These are phyloP conservation scores for Cynanchum wilfordii DNA, from an alignment of 257 asterid genomes.

Conservation along the genomic window DNA sequence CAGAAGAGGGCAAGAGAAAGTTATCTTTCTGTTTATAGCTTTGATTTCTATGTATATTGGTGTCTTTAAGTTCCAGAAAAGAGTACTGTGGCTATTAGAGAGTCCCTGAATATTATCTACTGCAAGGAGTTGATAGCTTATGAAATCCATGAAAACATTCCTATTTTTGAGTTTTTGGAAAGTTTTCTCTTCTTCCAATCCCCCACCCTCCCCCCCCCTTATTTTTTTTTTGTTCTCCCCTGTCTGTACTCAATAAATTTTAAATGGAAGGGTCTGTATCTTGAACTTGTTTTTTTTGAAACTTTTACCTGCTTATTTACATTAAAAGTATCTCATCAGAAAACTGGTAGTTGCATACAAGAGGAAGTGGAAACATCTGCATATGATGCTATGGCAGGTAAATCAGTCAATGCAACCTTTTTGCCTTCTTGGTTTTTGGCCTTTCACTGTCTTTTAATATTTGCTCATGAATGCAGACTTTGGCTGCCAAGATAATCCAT, in stretches of 20 bases:
- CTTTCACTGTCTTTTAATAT: conserved; percentile 14
- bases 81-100: neutral
- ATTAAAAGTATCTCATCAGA: conserved; percentile 38
- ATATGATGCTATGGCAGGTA: conserved; percentile 67
- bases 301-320: neutral
- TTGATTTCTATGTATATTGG: neutral
- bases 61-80: neutral
- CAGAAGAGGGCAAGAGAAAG: neutral
- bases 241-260: neutral
- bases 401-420: conserved; percentile 16
- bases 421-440: conserved; percentile 19
- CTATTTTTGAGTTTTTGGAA: neutral
- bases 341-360: conserved; percentile 44
- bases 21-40: neutral
- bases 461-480: conserved; percentile 38
- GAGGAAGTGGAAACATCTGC: conserved; percentile 88
- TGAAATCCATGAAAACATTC: neutral
- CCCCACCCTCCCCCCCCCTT: no score
- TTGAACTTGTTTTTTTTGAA: neutral
- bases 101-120: neutral
- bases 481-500: conserved; percentile 51
- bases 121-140: neutral
- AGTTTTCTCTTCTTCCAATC: no score
- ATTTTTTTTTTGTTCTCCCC: neutral
- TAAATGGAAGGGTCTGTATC: neutral